phyloP scores from a whole-genome alignment of 2,329 filamentous ascomycete genomes.

The Aureobasidium sp. region DNA sequence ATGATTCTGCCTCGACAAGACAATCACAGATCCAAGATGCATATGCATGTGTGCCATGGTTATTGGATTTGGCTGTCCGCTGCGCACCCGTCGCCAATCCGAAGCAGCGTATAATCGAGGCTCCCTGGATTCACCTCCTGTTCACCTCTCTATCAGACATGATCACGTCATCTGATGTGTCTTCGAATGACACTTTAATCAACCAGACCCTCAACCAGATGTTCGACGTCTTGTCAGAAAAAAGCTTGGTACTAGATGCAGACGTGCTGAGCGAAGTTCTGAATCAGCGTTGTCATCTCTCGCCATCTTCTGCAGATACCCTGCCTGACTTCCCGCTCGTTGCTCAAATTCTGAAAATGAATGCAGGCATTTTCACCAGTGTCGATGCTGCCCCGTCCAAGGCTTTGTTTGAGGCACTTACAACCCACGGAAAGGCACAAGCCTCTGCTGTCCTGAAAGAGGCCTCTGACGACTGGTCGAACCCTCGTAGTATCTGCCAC shows the following conservation, averaged over 20 bases:
- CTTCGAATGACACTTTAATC: constrained; percentile 19
- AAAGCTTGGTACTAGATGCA: neutral
- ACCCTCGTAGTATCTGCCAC: constrained; percentile 4
- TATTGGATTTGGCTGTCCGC: constrained; percentile 38
- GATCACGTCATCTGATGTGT: constrained; percentile 24
- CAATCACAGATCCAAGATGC: neutral
- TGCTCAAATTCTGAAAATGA: constrained; percentile 38
- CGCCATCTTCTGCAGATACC: constrained; percentile 1
- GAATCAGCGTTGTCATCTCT: constrained; percentile 5
- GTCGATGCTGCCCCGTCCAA: constrained; percentile 14
- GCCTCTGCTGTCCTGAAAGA: neutral
- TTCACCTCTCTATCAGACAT: constrained; percentile 30
- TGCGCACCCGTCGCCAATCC: constrained; percentile 35
- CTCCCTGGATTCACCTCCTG: constrained; percentile 39
- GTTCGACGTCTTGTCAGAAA: constrained; percentile 21
- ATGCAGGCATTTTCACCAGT: constrained; percentile 40
- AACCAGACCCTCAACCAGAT: constrained; percentile 22
- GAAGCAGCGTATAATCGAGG: constrained; percentile 34
- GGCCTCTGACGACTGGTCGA: neutral
- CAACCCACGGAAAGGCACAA: neutral
- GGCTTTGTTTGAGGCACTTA: constrained; percentile 16
- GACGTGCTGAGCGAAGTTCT: constrained; percentile 1
- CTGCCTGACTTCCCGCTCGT: constrained; percentile 37
- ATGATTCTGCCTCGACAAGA: neutral
- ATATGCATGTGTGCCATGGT: constrained; percentile 4